These are phyloP conservation scores for Aspergillus coremiiformis DNA, from an alignment of 495 filamentous ascomycete species.

Conservation along the genomic window DNA sequence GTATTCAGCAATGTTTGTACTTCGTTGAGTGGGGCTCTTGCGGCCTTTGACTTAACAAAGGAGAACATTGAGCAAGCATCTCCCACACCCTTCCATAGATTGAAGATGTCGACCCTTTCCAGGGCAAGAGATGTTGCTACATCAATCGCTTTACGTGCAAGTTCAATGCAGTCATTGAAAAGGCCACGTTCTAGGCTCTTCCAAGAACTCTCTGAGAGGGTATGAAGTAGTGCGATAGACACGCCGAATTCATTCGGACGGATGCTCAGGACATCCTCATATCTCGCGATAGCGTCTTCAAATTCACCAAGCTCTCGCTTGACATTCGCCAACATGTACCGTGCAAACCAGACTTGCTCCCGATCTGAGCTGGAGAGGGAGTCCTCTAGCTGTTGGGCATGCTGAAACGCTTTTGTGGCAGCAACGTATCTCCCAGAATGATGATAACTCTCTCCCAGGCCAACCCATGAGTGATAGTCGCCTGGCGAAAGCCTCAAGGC, in stretches of 20 bases:
- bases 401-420: slow-evolving; percentile 81
- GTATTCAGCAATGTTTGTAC: slow-evolving; percentile 49
- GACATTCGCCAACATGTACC: slow-evolving; percentile 96
- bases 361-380: slow-evolving; percentile 35
- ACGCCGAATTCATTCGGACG: slow-evolving; percentile 77
- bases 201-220: slow-evolving; percentile 72
- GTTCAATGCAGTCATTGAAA: slow-evolving; percentile 68
- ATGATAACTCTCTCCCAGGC: slow-evolving; percentile 91
- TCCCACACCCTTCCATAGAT: slow-evolving; percentile 89
- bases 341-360: slow-evolving; percentile 80
- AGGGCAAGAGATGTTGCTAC: slow-evolving; percentile 46
- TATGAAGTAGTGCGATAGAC: slow-evolving; percentile 76
- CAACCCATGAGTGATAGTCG: slow-evolving; percentile 94
- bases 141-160: slow-evolving; percentile 52
- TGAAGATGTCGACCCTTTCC: slow-evolving; percentile 63
- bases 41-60: slow-evolving; percentile 57
- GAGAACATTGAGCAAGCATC: slow-evolving; percentile 82
- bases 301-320: slow-evolving; percentile 84
- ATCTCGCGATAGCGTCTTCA: slow-evolving; percentile 70
- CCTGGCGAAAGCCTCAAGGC: slow-evolving; percentile 75
- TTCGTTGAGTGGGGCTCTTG: slow-evolving; percentile 48
- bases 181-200: slow-evolving; percentile 70
- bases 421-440: slow-evolving; percentile 88
- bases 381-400: slow-evolving; percentile 62
- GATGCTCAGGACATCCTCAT: slow-evolving; percentile 58